Conservation (phyloP, 2,329 filamentous ascomycete species). For the Diaporthe humulicola region DNA sequence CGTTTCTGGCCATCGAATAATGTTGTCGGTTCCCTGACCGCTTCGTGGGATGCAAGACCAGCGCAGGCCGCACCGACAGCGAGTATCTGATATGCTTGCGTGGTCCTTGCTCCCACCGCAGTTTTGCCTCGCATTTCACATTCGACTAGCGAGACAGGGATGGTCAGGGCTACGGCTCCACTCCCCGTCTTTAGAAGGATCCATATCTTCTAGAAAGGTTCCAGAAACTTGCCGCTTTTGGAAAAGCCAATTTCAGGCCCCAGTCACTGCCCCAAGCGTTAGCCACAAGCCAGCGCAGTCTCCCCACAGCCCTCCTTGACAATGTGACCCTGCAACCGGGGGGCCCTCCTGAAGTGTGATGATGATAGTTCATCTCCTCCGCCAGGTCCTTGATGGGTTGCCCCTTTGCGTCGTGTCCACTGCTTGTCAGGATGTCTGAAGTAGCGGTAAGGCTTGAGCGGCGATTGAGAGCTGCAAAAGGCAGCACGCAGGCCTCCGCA, state of each 20-base stretch:
- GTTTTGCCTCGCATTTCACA: slow-evolving; percentile 26
- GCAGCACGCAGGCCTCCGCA: slow-evolving; percentile 20
- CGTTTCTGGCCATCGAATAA: neutral
- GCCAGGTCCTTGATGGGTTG: slow-evolving; percentile 19
- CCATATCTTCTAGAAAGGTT: slow-evolving; percentile 39
- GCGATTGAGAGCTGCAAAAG: neutral
- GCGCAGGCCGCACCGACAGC: slow-evolving; percentile 3
- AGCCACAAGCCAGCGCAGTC: slow-evolving; percentile 35
- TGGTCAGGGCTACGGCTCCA: slow-evolving; percentile 27
- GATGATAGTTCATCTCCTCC: slow-evolving; percentile 36
- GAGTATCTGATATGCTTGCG: slow-evolving; percentile 26
- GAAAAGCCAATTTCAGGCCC: slow-evolving; percentile 35
- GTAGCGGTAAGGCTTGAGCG: slow-evolving; percentile 32
- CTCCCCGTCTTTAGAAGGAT: slow-evolving; percentile 33
- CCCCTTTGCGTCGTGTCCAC: slow-evolving; percentile 37
- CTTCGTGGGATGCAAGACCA: slow-evolving; percentile 24
- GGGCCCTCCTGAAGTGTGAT: slow-evolving; percentile 24
- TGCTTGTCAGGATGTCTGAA: slow-evolving; percentile 31
- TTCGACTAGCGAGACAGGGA: slow-evolving; percentile 35
- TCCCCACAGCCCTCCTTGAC: slow-evolving; percentile 38
- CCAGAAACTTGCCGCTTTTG: slow-evolving; percentile 37
- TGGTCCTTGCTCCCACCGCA: slow-evolving; percentile 35
- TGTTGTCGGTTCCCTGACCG: slow-evolving; percentile 28
- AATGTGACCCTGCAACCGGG: slow-evolving; percentile 34
- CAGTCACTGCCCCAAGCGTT: slow-evolving; percentile 32